Evolutionary conservation across 2,329 filamentous ascomycete species (phyloP).

Genomic region (Fusarium praegraminearum): DNA sequence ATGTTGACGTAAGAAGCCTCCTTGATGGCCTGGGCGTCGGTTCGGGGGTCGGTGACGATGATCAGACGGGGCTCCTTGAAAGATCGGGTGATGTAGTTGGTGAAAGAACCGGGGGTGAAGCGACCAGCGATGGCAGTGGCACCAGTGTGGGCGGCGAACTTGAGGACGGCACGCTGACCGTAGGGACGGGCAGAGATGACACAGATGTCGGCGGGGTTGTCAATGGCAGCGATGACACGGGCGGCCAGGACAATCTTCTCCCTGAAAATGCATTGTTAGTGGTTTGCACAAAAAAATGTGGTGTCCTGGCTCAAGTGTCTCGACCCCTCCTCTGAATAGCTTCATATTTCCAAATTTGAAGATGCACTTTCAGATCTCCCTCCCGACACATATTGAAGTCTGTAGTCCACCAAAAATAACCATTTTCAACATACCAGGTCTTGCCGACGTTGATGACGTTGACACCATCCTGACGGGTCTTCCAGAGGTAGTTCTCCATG

Average conservation of each 20-base stretch:
- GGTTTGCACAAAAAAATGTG: constrained; percentile 11
- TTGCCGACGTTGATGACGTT: constrained; percentile 99
- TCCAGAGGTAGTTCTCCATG: constrained; percentile 99
- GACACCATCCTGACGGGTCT: constrained; percentile 97
- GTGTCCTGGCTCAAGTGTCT: constrained; percentile 39
- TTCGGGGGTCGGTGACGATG: constrained; percentile 99
- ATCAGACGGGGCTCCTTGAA: constrained; percentile 99
- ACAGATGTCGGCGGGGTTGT: constrained; percentile 99
- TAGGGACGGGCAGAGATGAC: constrained; percentile 99
- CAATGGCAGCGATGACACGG: constrained; percentile 97
- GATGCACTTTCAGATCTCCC: neutral
- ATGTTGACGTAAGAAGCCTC: constrained; percentile 99
- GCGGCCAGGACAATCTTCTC: constrained; percentile 99
- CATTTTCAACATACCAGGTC: constrained; percentile 81
- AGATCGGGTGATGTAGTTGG: constrained; percentile 99
- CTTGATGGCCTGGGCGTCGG: constrained; percentile 99
- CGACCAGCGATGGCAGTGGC: constrained; percentile 98
- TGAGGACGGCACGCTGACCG: constrained; percentile 98
- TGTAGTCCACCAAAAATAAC: neutral
- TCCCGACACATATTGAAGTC: constrained; percentile 1
- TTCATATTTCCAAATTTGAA: constrained; percentile 8
- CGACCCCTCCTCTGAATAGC: constrained; percentile 38
- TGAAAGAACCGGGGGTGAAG: constrained; percentile 99
- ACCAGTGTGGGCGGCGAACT: constrained; percentile 99
- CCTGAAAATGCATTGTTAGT: constrained; percentile 64